These are phyloP conservation scores for Amesomyces nigricolor DNA, from an alignment of 2,329 filamentous ascomycete genomes.

Conservation along the genomic window DNA sequence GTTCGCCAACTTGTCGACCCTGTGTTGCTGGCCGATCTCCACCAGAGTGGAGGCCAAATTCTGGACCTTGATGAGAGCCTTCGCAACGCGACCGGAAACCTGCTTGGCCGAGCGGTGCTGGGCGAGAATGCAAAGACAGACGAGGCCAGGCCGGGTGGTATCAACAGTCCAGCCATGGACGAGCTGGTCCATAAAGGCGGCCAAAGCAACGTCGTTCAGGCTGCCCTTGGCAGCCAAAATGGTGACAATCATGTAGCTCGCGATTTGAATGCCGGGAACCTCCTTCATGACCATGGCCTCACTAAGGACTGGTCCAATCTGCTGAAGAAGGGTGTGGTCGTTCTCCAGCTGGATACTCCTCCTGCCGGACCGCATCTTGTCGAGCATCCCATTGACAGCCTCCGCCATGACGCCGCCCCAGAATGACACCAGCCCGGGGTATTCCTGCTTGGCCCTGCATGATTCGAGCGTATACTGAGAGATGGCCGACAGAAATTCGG, in stretches of 20 bases:
- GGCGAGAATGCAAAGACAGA: constrained; percentile 74
- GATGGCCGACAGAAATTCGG: constrained; percentile 67
- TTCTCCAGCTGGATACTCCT: constrained; percentile 71
- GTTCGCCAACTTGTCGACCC: constrained; percentile 65
- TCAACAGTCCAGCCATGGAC: constrained; percentile 69
- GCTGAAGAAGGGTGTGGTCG: constrained; percentile 69
- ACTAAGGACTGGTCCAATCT: constrained; percentile 64
- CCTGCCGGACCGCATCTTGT: constrained; percentile 69
- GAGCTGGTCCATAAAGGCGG: constrained; percentile 84
- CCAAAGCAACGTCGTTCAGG: constrained; percentile 73
- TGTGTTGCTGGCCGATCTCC: constrained; percentile 58
- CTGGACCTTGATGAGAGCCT: constrained; percentile 59
- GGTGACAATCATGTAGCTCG: constrained; percentile 85
- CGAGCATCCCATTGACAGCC: constrained; percentile 75
- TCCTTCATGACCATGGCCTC: constrained; percentile 71
- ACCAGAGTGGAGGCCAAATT: constrained; percentile 55
- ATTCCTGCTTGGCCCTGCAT: constrained; percentile 65
- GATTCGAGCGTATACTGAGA: constrained; percentile 75
- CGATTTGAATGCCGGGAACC: constrained; percentile 73
- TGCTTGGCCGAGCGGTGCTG: constrained; percentile 68
- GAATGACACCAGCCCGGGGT: constrained; percentile 75
- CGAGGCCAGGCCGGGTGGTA: constrained; percentile 66
- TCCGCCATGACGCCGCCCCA: constrained; percentile 89
- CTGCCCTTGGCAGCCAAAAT: constrained; percentile 78
- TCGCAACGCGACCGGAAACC: constrained; percentile 65